Conservation (phyloP, 768 basidiomycete species). For the Xerocomus spinulosus region DNA sequence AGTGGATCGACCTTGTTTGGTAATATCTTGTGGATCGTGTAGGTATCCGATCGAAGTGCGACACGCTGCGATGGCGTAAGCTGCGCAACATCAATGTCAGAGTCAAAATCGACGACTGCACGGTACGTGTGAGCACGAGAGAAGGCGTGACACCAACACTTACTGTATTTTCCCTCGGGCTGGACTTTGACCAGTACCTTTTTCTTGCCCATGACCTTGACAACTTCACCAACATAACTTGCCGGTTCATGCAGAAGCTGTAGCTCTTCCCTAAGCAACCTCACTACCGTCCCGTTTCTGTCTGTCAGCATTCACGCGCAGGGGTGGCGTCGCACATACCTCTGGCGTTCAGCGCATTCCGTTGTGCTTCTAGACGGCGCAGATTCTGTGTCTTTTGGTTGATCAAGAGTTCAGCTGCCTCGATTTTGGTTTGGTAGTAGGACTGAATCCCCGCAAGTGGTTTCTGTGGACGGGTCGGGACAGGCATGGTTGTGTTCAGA, state of each 20-base stretch:
- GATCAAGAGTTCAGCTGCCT: slow-evolving; percentile 86
- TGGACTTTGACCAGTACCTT: slow-evolving; percentile 98
- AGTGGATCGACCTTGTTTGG: slow-evolving; percentile 98
- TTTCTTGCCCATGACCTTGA: slow-evolving; percentile 99
- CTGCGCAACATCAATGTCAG: slow-evolving; percentile 73
- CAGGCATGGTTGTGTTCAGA: slow-evolving; percentile 33
- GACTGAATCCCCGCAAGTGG: slow-evolving; percentile 71
- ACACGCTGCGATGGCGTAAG: slow-evolving; percentile 88
- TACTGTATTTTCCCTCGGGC: slow-evolving; percentile 98
- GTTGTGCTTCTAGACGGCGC: slow-evolving; percentile 90
- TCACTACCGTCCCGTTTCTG: slow-evolving; percentile 45
- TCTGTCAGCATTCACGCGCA: neutral
- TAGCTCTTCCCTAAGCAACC: slow-evolving; percentile 86
- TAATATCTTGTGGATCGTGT: slow-evolving; percentile 93
- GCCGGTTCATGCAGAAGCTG: slow-evolving; percentile 93
- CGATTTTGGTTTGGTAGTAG: slow-evolving; percentile 96
- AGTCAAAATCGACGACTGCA: slow-evolving; percentile 88
- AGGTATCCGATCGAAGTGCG: slow-evolving; percentile 92
- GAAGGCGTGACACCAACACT: slow-evolving; percentile 28
- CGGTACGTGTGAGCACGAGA: neutral
- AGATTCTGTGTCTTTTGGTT: slow-evolving; percentile 97
- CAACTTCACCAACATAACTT: slow-evolving; percentile 95
- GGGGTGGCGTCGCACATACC: slow-evolving; percentile 43
- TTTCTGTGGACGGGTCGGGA: slow-evolving; percentile 29
- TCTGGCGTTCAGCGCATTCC: slow-evolving; percentile 94